Percentiles rank a stretch among this genome's conserved stretches.
Conservation (phyloP, 1,139 yeast species). For the Geotrichum histeridarum region DNA sequence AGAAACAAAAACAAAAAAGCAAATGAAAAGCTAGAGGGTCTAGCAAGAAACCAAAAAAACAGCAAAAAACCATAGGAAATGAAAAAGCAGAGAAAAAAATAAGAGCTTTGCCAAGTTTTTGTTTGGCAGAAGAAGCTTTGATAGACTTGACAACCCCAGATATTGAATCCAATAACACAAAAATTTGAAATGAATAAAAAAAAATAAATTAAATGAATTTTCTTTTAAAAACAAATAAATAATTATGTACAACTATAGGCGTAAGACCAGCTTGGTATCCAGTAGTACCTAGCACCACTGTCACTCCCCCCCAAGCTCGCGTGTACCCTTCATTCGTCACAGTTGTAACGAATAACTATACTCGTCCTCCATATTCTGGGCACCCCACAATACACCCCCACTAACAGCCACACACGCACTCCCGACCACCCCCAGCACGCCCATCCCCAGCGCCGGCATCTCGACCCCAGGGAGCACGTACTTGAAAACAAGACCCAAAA, state of each 20-base stretch:
- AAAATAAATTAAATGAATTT: background rate
- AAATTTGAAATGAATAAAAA: background rate
- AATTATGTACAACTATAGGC: too few species aligned
- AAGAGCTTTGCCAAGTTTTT: background rate
- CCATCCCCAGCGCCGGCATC: slow-evolving; percentile 93
- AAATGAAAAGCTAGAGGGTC: background rate
- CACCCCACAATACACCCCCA: slow-evolving; percentile 83
- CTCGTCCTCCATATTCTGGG: slow-evolving; percentile 95
- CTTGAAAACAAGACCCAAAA: slow-evolving; percentile 80
- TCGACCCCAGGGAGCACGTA: slow-evolving; percentile 71
- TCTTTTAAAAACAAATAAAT: background rate
- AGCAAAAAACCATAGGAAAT: background rate
- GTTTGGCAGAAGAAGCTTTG: too few species aligned
- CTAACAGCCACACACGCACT: slow-evolving; percentile 79
- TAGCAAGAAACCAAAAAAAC: background rate
- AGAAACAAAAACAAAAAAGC: background rate
- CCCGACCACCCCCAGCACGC: slow-evolving; percentile 80
- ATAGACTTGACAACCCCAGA: too few species aligned
- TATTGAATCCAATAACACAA: too few species aligned
- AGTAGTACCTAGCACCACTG: too few species aligned
- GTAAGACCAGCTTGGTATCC: too few species aligned
- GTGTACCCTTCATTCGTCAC: too few species aligned
- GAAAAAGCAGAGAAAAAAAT: background rate
- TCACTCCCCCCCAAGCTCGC: too few species aligned
- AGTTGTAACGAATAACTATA: slow-evolving; percentile 85